Base-by-base conservation (phyloP, 2,329 filamentous ascomycete species). In the Claviceps quebecensis region DNA sequence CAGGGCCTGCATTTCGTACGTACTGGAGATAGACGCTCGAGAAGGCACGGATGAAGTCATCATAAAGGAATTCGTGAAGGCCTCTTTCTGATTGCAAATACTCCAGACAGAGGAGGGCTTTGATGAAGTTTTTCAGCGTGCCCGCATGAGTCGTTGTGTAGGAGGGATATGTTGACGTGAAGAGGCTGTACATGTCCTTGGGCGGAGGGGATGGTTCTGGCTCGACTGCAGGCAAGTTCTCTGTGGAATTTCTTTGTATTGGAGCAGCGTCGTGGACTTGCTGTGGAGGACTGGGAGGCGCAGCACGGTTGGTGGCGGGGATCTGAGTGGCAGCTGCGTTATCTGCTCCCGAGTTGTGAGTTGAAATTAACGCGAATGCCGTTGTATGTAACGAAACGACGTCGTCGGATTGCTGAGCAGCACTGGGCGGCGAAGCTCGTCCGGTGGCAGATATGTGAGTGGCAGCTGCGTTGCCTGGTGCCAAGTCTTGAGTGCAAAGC, bases 41-140 rank as follows among this genome's bases (percentile, higher is more conserved):
- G 48, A 72, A 77, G 2, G 62, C 59, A 7, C 69, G 63, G 34
- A 80, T 69, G 49, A 78, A 75, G 51, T 79, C 76, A 56, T 80
- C 77, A 53, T 71, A 78, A 0, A 76, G 58, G 50, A 64, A 74
- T 23, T 68, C 66, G 13, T 67, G 64, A 17, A 77, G 57, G 4
- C 56, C 49, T 8, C 62, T 61, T 13, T 61, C 56, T 23, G 61
- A 57, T 43, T 63, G 61, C 1, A 74, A 61, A 49, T 64, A 66
- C 17, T 69, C 61, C 7, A 78, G 57, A 55, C 65, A 72, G 0
- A 72, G 59, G 48, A 74, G 70, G 0, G 71, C 72, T 22, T 63
- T 65, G 23, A 76, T 58, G 50, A 79, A 79, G 9, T 67, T 59
- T 4, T 56, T 57, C 4, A 67, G 58, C 26, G 58, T 69, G 1